These are phyloP conservation scores for Laburnicola sp. DNA, from an alignment of 2,329 filamentous ascomycete species.

Conservation along the genomic window DNA sequence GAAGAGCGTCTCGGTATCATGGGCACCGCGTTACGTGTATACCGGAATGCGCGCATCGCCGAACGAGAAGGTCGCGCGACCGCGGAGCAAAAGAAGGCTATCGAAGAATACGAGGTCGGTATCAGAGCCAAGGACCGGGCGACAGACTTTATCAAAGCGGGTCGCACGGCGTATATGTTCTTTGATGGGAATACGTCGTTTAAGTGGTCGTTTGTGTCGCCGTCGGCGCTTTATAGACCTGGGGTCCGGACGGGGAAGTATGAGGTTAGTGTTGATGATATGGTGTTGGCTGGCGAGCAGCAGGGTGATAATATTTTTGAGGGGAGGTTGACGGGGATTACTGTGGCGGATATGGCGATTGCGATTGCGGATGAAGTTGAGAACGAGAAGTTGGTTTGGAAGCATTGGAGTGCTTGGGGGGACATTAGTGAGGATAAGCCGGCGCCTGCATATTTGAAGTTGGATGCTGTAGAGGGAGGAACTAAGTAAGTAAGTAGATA, in stretches of 20 bases:
- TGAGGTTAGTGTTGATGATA: conserved; percentile 37
- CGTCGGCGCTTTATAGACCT: conserved; percentile 39
- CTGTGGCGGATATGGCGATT: conserved; percentile 39
- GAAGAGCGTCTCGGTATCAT: conserved; percentile 39
- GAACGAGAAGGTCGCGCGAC: conserved; percentile 19
- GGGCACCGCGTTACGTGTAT: conserved; percentile 29
- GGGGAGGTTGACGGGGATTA: conserved; percentile 38
- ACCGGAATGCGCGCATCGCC: conserved; percentile 33
- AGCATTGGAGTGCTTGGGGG: conserved; percentile 39
- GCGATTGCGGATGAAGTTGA: conserved; percentile 43
- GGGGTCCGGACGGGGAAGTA: conserved; percentile 40
- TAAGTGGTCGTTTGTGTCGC: conserved; percentile 40
- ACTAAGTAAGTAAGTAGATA: conserved; percentile 2
- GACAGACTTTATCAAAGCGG: conserved; percentile 38
- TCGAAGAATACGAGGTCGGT: conserved; percentile 28
- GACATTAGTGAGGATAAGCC: conserved; percentile 37
- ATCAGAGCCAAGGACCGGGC: conserved; percentile 31
- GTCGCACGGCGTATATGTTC: conserved; percentile 42
- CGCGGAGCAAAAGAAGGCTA: conserved; percentile 16
- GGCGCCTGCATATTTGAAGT: conserved; percentile 27
- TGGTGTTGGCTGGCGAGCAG: conserved; percentile 32
- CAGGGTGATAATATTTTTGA: conserved; percentile 32
- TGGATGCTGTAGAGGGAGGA: conserved; percentile 27
- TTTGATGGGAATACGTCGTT: conserved; percentile 42
- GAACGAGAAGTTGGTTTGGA: conserved; percentile 28